Conservation (phyloP, 1,284 basidiomycete species). For the Tylopilus sp. region DNA sequence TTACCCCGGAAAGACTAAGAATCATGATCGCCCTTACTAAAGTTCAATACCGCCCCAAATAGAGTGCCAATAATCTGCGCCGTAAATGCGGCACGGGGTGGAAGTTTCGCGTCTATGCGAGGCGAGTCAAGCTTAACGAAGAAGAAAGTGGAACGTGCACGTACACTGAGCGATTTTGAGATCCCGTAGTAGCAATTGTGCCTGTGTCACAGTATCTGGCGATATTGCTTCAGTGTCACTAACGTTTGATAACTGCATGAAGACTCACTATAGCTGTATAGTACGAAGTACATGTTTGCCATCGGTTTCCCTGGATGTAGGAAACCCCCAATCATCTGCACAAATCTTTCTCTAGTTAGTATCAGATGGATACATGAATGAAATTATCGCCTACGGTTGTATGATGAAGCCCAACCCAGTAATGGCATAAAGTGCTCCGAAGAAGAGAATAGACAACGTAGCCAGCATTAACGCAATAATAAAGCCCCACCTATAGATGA, state of each 20-base stretch:
- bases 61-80: constrained; percentile 54
- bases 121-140: background rate
- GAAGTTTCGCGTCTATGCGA: constrained; percentile 50
- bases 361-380: constrained; percentile 32
- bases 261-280: constrained; percentile 45
- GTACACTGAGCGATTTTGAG: constrained; percentile 57
- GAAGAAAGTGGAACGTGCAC: background rate
- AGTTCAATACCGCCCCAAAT: constrained; percentile 48
- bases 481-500: constrained; percentile 31
- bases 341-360: constrained; percentile 31
- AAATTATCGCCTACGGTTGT: constrained; percentile 30
- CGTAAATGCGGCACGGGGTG: constrained; percentile 58
- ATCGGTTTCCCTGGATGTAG: constrained; percentile 57
- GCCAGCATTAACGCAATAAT: constrained; percentile 40
- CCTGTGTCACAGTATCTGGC: constrained; percentile 43
- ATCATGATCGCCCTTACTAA: constrained; percentile 33
- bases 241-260: background rate
- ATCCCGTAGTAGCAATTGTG: constrained; percentile 46
- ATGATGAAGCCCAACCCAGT: constrained; percentile 44
- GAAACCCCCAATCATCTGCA: constrained; percentile 58
- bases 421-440: constrained; percentile 47
- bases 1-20: background rate
- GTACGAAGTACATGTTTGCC: constrained; percentile 53
- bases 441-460: constrained; percentile 44
- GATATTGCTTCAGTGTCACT: constrained; percentile 1